Base-by-base conservation (phyloP, 768 basidiomycete species). In the Leucocoprinus birnbaumii region DNA sequence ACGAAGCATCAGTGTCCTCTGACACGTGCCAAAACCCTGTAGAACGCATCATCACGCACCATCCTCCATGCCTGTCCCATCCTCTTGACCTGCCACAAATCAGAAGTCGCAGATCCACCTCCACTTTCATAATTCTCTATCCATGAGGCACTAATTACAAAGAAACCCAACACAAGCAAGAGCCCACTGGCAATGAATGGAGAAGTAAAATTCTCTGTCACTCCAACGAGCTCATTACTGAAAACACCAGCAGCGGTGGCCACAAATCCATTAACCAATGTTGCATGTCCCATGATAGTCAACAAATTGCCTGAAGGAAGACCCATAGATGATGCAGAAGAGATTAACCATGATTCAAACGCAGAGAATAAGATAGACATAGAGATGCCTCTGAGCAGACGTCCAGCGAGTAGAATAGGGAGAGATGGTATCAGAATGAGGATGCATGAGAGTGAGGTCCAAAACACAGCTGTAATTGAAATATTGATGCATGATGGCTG, bases 321-420 rank as follows among this genome's bases (percentile, higher is more conserved):
- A 1, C 76, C 71, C 8, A 79, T 61, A 11, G 76, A 67, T 21
- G 79, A 78, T 14, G 84, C 73, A 0, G 86, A 77, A 2, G 86
- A 84, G 44, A 90, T 76, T 45, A 91, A 71, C 89, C 89, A 91
- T 21, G 87, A 83, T 61, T 91, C 88, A 60, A 90, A 89, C 6
- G 80, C 83, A 10, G 85, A 86, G 69, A 83, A 89, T 31, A 89
- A 78, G 58, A 89, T 89, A 18, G 87, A 84, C 0, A 87, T 89
- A 1, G 88, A 86, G 38, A 87, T 65, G 1, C 89, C 89, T 1
- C 85, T 89, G 4, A 86, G 72, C 14, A 88, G 64, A 25, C 89
- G 81, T 1, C 85, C 89, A 2, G 81, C 3, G 40, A 89, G 66
- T 27, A 90, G 77, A 43, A 88, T 54, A 8, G 86, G 84, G 22